Evolutionary conservation across 371 early-diverging fungal species (phyloP).

Genomic region (Rozella allomycis): DNA sequence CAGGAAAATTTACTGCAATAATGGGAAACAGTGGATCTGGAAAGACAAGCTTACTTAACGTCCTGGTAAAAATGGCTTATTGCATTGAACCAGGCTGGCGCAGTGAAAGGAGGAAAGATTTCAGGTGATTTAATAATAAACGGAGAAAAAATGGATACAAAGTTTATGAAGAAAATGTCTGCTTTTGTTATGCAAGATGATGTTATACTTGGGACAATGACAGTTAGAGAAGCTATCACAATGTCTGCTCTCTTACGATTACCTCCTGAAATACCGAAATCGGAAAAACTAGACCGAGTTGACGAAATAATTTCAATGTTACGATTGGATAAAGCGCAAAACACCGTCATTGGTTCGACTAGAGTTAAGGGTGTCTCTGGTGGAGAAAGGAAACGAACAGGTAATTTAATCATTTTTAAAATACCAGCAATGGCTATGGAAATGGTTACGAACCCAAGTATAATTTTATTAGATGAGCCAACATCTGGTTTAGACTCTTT

Average conservation of each 20-base stretch:
- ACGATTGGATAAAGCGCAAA: conserved; percentile 48
- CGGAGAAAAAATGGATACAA: too few species aligned
- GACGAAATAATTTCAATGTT: conserved; percentile 51
- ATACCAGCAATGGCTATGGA: conserved; percentile 47
- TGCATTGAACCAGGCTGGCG: too few species aligned
- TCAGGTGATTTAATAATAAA: too few species aligned
- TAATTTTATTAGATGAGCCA: conserved; percentile 63
- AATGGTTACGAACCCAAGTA: conserved; percentile 59
- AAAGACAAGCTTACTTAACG: conserved; percentile 10
- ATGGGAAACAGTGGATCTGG: conserved; percentile 12
- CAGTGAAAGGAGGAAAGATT: too few species aligned
- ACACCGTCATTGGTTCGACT: conserved; percentile 56
- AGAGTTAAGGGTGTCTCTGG: conserved; percentile 52
- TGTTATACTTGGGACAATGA: conserved; percentile 52
- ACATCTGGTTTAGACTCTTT: conserved; percentile 71
- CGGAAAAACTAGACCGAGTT: conserved; percentile 33
- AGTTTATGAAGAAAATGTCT: too few species aligned
- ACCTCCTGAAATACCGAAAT: conserved; percentile 20
- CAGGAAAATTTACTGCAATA: conserved; percentile 4
- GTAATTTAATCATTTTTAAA: background rate
- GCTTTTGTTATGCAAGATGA: conserved; percentile 47
- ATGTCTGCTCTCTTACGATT: conserved; percentile 3
- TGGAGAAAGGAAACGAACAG: conserved; percentile 52
- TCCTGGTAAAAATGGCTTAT: conserved; percentile 6
- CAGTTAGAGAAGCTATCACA: conserved; percentile 38